These are phyloP conservation scores for Lithospermum erythrorhizon DNA, from an alignment of 257 asterid genomes.

Conservation along the genomic window DNA sequence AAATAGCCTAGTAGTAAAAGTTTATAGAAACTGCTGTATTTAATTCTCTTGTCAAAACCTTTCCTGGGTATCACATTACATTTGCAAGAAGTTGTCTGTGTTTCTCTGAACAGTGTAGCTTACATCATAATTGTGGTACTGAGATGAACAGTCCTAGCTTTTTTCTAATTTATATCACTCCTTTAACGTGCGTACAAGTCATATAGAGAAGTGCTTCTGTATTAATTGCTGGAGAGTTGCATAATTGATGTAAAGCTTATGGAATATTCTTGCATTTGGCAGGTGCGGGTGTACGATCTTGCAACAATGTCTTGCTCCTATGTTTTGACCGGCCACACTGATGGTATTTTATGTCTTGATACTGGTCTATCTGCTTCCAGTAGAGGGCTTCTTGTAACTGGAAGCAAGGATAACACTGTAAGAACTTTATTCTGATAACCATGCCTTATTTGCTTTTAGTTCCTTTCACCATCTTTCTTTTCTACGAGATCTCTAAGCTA, in stretches of 20 bases:
- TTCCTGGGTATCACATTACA: no score
- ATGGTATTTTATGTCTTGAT: conserved; percentile 79
- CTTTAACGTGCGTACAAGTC: neutral
- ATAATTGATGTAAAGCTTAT: neutral
- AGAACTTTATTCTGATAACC: conserved; percentile 19
- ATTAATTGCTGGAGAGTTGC: neutral
- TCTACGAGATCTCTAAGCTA: neutral
- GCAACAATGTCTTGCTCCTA: conserved; percentile 93
- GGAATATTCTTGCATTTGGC: conserved; percentile 3
- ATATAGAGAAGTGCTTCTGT: neutral
- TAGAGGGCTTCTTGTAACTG: conserved; percentile 61
- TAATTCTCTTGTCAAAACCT: no score
- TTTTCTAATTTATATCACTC: neutral
- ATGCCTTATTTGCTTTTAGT: neutral
- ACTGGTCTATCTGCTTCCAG: conserved; percentile 61
- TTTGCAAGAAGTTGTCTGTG: neutral
- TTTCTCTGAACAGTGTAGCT: neutral
- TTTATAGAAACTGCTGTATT: no score
- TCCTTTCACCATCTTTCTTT: neutral
- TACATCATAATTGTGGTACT: no score
- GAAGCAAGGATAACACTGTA: conserved; percentile 89
- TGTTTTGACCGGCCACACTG: conserved; percentile 82
- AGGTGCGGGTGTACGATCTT: conserved; percentile 95
- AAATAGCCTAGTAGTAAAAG: no score
- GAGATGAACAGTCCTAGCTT: no score